These are phyloP conservation scores for Citeromyces matritensis DNA, from an alignment of 805 yeast genomes.

Conservation along the genomic window DNA sequence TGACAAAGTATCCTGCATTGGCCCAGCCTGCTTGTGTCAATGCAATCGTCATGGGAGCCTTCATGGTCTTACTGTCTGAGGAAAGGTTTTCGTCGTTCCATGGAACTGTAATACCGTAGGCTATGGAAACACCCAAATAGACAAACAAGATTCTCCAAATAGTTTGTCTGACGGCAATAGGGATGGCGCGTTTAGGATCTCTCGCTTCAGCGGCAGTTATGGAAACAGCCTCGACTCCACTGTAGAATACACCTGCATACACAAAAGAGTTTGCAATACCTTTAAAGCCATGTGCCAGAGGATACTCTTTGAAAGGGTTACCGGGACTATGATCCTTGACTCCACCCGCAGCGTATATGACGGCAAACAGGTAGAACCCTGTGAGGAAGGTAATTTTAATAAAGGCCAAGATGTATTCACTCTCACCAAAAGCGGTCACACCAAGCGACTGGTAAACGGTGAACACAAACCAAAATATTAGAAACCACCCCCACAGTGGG, in stretches of 20 bases:
- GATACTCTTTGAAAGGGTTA: slow-evolving; percentile 13
- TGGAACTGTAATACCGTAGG: slow-evolving; percentile 46
- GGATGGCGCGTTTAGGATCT: slow-evolving; percentile 36
- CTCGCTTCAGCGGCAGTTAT: slow-evolving; percentile 40
- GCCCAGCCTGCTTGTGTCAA: slow-evolving; percentile 35
- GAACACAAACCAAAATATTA: slow-evolving; percentile 33
- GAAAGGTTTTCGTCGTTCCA: slow-evolving; percentile 31
- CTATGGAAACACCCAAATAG: slow-evolving; percentile 36
- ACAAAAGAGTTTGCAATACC: slow-evolving; percentile 42
- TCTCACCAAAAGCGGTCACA: slow-evolving; percentile 37
- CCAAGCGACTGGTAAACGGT: slow-evolving; percentile 31
- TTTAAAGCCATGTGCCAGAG: slow-evolving; percentile 29
- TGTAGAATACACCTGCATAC: slow-evolving; percentile 40
- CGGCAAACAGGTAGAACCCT: slow-evolving; percentile 32
- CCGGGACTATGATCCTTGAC: slow-evolving; percentile 12
- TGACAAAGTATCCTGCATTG: slow-evolving; percentile 35
- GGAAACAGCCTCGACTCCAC: slow-evolving; percentile 41
- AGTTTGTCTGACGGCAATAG: slow-evolving; percentile 37
- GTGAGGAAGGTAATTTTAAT: slow-evolving; percentile 28
- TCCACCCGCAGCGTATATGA: slow-evolving; percentile 23
- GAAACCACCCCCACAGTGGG: slow-evolving; percentile 36
- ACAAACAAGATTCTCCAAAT: slow-evolving; percentile 37
- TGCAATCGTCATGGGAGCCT: slow-evolving; percentile 32
- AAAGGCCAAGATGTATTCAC: slow-evolving; percentile 36
- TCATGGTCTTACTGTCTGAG: slow-evolving; percentile 21